Percentiles rank a stretch among this genome's conserved stretches.
phyloP scores from a whole-genome alignment of 148 eudicot genomes.

The Pouteria glomerata region DNA sequence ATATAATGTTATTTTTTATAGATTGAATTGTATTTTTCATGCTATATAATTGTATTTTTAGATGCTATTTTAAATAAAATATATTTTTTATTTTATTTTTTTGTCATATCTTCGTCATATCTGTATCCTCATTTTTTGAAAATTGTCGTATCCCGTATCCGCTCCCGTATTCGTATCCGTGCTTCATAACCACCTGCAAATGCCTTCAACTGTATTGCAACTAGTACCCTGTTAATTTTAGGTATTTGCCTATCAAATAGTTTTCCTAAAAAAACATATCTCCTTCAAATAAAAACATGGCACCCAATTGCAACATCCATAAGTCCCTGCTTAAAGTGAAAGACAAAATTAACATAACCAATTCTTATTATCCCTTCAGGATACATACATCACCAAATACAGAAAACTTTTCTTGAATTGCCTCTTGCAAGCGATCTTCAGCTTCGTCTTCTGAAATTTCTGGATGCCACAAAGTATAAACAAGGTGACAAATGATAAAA shows the following conservation, averaged over 20 bases:
- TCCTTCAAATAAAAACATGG: neutral
- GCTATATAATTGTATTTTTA: too few species aligned
- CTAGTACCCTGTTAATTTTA: neutral
- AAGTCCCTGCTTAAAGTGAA: neutral
- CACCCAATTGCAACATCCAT: neutral
- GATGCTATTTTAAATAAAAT: too few species aligned
- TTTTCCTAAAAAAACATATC: neutral
- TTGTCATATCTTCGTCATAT: too few species aligned
- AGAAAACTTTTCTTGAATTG: constrained; percentile 90
- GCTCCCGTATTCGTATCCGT: too few species aligned
- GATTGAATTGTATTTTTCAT: too few species aligned
- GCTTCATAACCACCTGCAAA: too few species aligned
- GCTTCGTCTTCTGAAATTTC: constrained; percentile 98
- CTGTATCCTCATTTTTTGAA: too few species aligned
- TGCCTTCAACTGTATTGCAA: neutral
- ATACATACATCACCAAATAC: constrained; percentile 81
- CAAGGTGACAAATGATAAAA: neutral
- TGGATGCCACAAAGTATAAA: constrained; percentile 31
- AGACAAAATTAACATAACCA: neutral
- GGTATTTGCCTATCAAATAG: neutral
- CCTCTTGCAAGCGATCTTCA: constrained; percentile 85
- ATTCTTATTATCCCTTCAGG: neutral
- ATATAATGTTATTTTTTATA: too few species aligned
- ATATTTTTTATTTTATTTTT: too few species aligned
- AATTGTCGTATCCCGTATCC: too few species aligned